phyloP scores from a whole-genome alignment of 2,329 filamentous ascomycete species.

The Talaromyces atroroseus region DNA sequence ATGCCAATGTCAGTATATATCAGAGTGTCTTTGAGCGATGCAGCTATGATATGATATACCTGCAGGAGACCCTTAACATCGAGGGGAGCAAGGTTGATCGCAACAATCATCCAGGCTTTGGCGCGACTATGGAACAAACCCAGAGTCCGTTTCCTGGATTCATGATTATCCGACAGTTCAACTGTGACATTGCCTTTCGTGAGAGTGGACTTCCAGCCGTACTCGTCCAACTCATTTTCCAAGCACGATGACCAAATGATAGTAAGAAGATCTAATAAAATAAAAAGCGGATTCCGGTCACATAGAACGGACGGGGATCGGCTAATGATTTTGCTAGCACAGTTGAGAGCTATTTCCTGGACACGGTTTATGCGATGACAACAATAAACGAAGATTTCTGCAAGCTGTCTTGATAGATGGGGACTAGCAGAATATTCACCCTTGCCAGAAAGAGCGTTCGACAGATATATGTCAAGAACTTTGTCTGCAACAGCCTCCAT shows the following conservation, averaged over 20 bases:
- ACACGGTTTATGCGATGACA: conserved; percentile 91
- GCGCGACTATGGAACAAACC: conserved; percentile 71
- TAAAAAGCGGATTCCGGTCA: conserved; percentile 84
- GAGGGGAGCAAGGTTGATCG: conserved; percentile 78
- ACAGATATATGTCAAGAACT: conserved; percentile 73
- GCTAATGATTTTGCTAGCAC: conserved; percentile 77
- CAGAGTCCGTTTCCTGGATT: conserved; percentile 72
- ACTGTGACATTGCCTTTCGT: conserved; percentile 72
- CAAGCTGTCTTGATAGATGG: conserved; percentile 83
- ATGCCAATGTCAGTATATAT: conserved; percentile 1
- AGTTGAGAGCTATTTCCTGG: conserved; percentile 76
- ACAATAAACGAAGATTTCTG: conserved; percentile 76
- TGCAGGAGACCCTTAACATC: conserved; percentile 91
- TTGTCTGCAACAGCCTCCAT: conserved; percentile 60
- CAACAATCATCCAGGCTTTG: conserved; percentile 70
- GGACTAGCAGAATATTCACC: conserved; percentile 81
- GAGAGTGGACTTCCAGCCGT: conserved; percentile 78
- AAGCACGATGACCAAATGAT: conserved; percentile 95
- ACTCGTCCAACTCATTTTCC: conserved; percentile 90
- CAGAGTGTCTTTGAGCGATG: background rate
- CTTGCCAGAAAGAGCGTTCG: conserved; percentile 64
- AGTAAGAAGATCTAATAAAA: conserved; percentile 82
- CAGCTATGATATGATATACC: conserved; percentile 21
- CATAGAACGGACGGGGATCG: conserved; percentile 86
- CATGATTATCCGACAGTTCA: conserved; percentile 90